These are phyloP conservation scores for Candida railenensis DNA, from an alignment of 805 yeast genomes.

Conservation along the genomic window DNA sequence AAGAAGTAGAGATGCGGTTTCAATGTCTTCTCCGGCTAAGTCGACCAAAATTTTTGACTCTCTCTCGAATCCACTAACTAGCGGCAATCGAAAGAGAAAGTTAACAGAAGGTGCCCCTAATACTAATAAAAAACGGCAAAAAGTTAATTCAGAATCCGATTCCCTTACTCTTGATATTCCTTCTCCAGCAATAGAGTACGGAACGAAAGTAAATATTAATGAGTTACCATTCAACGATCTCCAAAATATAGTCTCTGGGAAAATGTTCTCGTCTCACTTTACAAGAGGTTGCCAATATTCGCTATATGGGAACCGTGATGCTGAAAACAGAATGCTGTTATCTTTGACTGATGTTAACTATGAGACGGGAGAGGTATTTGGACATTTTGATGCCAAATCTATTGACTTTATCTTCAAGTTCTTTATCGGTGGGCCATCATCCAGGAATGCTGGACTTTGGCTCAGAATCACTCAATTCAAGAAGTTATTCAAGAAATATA, in stretches of 20 bases:
- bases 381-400: background rate
- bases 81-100: too few species aligned
- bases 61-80: too few species aligned
- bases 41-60: too few species aligned
- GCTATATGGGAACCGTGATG: background rate
- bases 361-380: background rate
- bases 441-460: too few species aligned
- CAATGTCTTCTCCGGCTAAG: too few species aligned
- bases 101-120: too few species aligned
- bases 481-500: too few species aligned
- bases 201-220: background rate
- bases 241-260: background rate
- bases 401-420: constrained; percentile 6
- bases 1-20: too few species aligned
- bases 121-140: too few species aligned
- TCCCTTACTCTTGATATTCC: background rate
- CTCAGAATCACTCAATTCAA: too few species aligned
- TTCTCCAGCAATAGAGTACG: background rate
- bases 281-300: constrained; percentile 1
- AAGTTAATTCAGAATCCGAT: too few species aligned
- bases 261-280: background rate
- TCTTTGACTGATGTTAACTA: constrained; percentile 1
- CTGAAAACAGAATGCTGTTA: background rate
- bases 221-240: background rate
- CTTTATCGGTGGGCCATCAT: too few species aligned